Evolutionary conservation across 83 land plant species (phyloP), one percentile per base, ranked within the genome.

Genomic region (Diphasiastrum complanatum): DNA sequence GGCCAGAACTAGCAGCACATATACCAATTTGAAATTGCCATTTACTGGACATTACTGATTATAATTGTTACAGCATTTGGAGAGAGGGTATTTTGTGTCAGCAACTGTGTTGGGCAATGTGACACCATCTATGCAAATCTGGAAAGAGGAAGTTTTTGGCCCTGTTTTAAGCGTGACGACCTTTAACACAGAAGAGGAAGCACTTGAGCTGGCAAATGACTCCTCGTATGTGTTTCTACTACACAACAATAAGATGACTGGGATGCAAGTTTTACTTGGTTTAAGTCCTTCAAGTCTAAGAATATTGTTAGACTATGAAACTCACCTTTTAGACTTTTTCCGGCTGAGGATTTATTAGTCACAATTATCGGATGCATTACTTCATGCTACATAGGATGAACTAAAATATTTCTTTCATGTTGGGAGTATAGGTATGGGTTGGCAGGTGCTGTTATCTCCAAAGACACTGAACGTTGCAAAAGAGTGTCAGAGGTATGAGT

Each of bases 361-460:
- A n/a, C n/a, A n/a, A n/a, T n/a, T n/a, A n/a, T n/a, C n/a, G n/a
- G n/a, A n/a, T n/a, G n/a, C n/a, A n/a, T n/a, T n/a, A n/a, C n/a
- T n/a, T n/a, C n/a, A n/a, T n/a, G n/a, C n/a, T n/a, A n/a, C n/a
- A n/a, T n/a, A n/a, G n/a, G n/a, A n/a, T n/a, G n/a, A n/a, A n/a
- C n/a, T n/a, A n/a, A n/a, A n/a, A n/a, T n/a, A n/a, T n/a, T n/a
- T n/a, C n/a, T n/a, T n/a, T n/a, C n/a, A n/a, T n/a, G n/a, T n/a
- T n/a, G n/a, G n/a, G n/a, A n/a, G n/a, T n/a, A n/a, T n/a, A 90
- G 99, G n/a, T 95, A 89, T 74, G 99, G 97, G 4, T 71, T 95
- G 19, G 99, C 74, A 47, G 93, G 87, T 73, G 99, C 99, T 57
- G 99, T 95, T 12, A 61, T 95, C 11, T 95, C 99, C 20, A 81